These are phyloP conservation scores for Aspergillus brasiliensis DNA, from an alignment of 2,329 filamentous ascomycete genomes.

Conservation along the genomic window DNA sequence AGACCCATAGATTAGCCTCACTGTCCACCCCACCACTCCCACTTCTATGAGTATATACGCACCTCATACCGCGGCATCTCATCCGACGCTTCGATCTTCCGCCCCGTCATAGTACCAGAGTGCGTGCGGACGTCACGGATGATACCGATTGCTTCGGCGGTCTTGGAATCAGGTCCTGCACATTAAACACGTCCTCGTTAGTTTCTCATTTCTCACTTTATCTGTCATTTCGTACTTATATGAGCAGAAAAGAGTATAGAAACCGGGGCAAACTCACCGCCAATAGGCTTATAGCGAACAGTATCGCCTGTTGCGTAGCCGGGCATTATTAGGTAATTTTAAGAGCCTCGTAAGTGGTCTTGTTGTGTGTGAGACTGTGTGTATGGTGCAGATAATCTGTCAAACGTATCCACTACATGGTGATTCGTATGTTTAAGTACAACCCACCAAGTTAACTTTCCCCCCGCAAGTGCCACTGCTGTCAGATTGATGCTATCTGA, in stretches of 20 bases:
- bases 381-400: background rate
- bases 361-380: background rate
- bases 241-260: background rate
- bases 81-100: constrained; percentile 37
- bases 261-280: background rate
- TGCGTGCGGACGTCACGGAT: constrained; percentile 41
- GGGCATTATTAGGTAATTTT: background rate
- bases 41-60: background rate
- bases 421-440: too few relatives aligned
- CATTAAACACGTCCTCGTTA: too few relatives aligned
- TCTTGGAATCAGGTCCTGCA: constrained; percentile 43
- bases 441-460: background rate
- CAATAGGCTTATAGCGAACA: background rate
- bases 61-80: background rate
- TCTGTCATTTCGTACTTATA: too few relatives aligned
- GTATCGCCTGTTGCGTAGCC: background rate
- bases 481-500: constrained; percentile 3
- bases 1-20: background rate
- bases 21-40: background rate
- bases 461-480: background rate
- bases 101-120: constrained; percentile 34
- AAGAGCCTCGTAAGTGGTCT: too few relatives aligned
- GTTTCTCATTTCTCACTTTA: too few relatives aligned
- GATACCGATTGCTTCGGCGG: constrained; percentile 40
- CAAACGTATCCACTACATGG: too few relatives aligned